A percentile compares a stretch with the other conserved stretches of the same genome.
phyloP scores from a whole-genome alignment of 768 basidiomycete species.

The Trametes sanguinea region DNA sequence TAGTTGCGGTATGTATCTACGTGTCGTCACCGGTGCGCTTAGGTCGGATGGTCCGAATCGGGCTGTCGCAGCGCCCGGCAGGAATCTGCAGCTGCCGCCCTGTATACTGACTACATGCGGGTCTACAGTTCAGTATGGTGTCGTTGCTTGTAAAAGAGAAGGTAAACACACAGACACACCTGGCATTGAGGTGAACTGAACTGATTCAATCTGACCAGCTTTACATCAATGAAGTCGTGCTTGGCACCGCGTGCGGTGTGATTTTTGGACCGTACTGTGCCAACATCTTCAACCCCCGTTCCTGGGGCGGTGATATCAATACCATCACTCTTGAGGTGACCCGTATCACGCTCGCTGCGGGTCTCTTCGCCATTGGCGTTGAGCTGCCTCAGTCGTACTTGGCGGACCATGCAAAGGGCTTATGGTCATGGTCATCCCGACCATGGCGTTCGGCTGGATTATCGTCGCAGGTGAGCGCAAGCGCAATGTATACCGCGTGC shows the following conservation, averaged over 20 bases:
- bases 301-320: constrained; percentile 60
- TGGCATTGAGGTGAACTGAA: background rate
- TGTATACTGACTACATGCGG: background rate
- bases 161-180: constrained; percentile 36
- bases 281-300: constrained; percentile 72
- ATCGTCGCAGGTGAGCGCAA: constrained; percentile 58
- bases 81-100: background rate
- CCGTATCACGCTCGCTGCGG: constrained; percentile 85
- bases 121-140: constrained; percentile 73
- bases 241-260: constrained; percentile 74
- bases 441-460: constrained; percentile 86
- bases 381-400: constrained; percentile 89
- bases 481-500: too few species aligned
- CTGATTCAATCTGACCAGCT: constrained; percentile 43
- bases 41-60: background rate
- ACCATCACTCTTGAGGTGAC: constrained; percentile 84
- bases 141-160: constrained; percentile 83
- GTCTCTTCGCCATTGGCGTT: constrained; percentile 93
- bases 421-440: constrained; percentile 71
- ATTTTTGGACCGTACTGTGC: constrained; percentile 73
- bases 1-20: constrained; percentile 44
- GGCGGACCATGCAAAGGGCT: constrained; percentile 72
- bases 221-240: constrained; percentile 92
- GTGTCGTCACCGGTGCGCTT: background rate
- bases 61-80: background rate